Evolutionary conservation across 2,329 filamentous ascomycete species (phyloP).

Genomic region (Talaromyces islandicus): DNA sequence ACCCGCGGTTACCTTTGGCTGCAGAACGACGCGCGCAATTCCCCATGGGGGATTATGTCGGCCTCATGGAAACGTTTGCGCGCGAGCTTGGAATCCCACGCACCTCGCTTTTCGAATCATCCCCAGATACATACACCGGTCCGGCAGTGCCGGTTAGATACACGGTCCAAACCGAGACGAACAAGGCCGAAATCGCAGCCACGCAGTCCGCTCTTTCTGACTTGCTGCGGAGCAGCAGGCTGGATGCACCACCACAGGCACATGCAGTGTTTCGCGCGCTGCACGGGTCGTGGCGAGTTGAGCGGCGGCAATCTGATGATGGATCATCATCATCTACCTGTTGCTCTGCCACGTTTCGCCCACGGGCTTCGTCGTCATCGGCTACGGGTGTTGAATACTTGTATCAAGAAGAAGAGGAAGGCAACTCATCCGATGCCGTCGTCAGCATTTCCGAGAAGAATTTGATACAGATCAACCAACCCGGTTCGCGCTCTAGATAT

Average conservation of each 20-base stretch:
- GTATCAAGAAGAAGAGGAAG: not conserved
- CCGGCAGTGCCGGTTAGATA: conserved; percentile 7
- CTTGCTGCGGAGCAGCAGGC: not conserved
- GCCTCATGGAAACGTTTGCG: conserved; percentile 66
- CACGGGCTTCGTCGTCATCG: not conserved
- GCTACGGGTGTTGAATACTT: not conserved
- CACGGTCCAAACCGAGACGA: not conserved
- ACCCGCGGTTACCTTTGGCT: not conserved
- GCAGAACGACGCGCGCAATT: conserved; percentile 51
- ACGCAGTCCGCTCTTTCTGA: not conserved
- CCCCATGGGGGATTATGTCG: conserved; percentile 77
- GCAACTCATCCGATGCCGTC: not conserved
- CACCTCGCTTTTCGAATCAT: not conserved
- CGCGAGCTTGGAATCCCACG: conserved; percentile 50
- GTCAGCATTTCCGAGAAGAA: not conserved
- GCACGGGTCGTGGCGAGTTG: conserved; percentile 5
- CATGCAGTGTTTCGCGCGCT: conserved; percentile 7
- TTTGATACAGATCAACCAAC: not conserved
- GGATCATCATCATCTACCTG: not conserved
- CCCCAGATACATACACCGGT: not conserved
- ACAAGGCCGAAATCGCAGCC: not conserved
- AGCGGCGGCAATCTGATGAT: not conserved
- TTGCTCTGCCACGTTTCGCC: not conserved
- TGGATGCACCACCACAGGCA: not conserved
- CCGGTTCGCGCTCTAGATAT: not conserved